phyloP scores from a whole-genome alignment of 2,329 filamentous ascomycete genomes.

The Microdochium bolleyi region DNA sequence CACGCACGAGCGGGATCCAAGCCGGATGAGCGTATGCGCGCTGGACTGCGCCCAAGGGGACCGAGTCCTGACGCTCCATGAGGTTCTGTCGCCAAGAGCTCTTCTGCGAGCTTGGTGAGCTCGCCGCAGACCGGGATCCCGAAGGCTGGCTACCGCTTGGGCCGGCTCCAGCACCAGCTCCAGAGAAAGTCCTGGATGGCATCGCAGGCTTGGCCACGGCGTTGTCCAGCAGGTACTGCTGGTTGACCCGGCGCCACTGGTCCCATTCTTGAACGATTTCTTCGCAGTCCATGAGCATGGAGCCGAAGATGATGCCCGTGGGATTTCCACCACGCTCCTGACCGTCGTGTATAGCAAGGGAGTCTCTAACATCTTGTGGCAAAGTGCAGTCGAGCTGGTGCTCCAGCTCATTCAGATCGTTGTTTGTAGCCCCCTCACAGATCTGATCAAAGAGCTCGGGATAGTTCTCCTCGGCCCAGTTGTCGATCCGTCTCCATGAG shows the following conservation, averaged over 20 bases:
- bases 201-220: slow-evolving; percentile 50
- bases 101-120: slow-evolving; percentile 40
- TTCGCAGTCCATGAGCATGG: slow-evolving; percentile 95
- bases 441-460: slow-evolving; percentile 90
- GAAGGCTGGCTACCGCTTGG: slow-evolving; percentile 46
- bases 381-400: slow-evolving; percentile 92
- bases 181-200: slow-evolving; percentile 58
- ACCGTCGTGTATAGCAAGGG: slow-evolving; percentile 85
- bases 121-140: slow-evolving; percentile 50
- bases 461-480: slow-evolving; percentile 92
- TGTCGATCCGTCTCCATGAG: slow-evolving; percentile 91
- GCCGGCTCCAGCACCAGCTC: slow-evolving; percentile 39
- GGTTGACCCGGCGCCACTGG: slow-evolving; percentile 90
- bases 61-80: slow-evolving; percentile 74
- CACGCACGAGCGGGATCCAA: slow-evolving; percentile 93
- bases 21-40: slow-evolving; percentile 88
- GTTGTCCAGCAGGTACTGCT: slow-evolving; percentile 69
- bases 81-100: slow-evolving; percentile 80
- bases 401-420: slow-evolving; percentile 95
- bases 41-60: slow-evolving; percentile 79
- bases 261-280: slow-evolving; percentile 97
- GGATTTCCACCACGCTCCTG: slow-evolving; percentile 89
- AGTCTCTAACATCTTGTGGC: slow-evolving; percentile 88
- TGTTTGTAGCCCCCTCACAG: slow-evolving; percentile 82
- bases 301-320: slow-evolving; percentile 86